phyloP scores from a whole-genome alignment of 345 rosid genomes.

The Schrenkiella parvula region DNA sequence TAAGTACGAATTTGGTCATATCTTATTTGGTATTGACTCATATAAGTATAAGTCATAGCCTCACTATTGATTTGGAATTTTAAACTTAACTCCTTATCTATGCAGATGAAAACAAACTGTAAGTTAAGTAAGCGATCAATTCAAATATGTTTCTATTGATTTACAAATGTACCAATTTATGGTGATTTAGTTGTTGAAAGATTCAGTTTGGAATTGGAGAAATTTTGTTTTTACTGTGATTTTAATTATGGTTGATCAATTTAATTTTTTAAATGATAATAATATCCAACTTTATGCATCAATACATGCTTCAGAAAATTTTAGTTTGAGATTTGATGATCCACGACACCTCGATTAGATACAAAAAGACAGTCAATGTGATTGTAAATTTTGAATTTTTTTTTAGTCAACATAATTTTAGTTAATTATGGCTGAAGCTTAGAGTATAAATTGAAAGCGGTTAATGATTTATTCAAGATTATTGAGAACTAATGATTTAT shows the following conservation, averaged over 20 bases:
- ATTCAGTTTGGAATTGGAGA: background rate
- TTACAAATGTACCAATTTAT: background rate
- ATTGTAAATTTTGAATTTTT: too few relatives aligned
- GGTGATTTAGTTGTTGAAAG: background rate
- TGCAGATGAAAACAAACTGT: background rate
- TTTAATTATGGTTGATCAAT: background rate
- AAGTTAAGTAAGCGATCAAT: background rate
- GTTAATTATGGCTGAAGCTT: background rate
- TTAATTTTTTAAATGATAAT: too few relatives aligned
- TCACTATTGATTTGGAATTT: background rate
- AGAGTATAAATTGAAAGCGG: too few relatives aligned
- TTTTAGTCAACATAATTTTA: too few relatives aligned
- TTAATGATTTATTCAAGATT: background rate
- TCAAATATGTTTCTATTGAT: background rate
- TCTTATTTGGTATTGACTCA: background rate
- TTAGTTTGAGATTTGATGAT: too few relatives aligned
- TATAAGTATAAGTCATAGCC: background rate
- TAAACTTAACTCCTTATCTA: background rate
- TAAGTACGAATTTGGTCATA: background rate
- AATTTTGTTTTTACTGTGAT: too few relatives aligned
- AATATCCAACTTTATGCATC: too few relatives aligned
- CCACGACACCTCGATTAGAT: too few relatives aligned
- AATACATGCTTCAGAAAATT: too few relatives aligned
- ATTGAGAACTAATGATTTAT: too few relatives aligned
- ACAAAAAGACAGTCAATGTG: background rate